Evolutionary conservation across 768 basidiomycete genomes (phyloP), one percentile per base, ranked within the genome.

Genomic region (Lentinula boryana): DNA sequence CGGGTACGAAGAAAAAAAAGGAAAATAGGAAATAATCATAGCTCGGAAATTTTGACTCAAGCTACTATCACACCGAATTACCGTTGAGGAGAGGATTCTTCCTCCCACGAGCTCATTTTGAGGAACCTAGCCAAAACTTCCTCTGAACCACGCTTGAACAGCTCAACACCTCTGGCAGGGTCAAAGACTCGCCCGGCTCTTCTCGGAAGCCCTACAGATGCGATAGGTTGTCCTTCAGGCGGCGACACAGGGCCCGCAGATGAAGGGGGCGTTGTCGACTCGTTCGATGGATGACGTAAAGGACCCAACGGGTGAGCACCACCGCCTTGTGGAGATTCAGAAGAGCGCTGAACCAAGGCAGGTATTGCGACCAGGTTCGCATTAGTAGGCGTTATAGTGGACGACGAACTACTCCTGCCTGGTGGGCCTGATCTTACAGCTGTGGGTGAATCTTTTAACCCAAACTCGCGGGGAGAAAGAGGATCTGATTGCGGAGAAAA

Each of bases 71-170:
- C 16, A 54, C 16, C 10, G 46, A 41, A 59, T 59, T 23, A 60
- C 21, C 27, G 49, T 31, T 60, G 58, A 52, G 58, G 58, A 36
- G 58, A 60, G 33, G 69, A 40, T 52, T 84, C 84, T 31, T 84
- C 81, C 61, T 87, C 87, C 80, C 83, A 87, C 52, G 86, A 83
- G 21, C 87, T 85, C 82, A 88, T 86, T 68, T 84, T 88, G 75
- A 94, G 75, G 72, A 95, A 94, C 52, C 89, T 79, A 9, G 89
- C 84, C 32, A 95, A 78, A 27, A 94, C 91, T 66, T 95, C 89
- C 70, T 95, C 93, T 2, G 92, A 93, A 13, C 88, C 88, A 56
- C 84, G 84, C 71, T 93, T 95, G 75, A 95, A 93, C 43, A 89
- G 67, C 62, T 95, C 93, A 2, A 95, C 86, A 48, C 87, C 88